Percentiles rank a stretch among this genome's conserved stretches.
phyloP scores from a whole-genome alignment of 208 protist species.

The Leptomonas pyrrhocoris region DNA sequence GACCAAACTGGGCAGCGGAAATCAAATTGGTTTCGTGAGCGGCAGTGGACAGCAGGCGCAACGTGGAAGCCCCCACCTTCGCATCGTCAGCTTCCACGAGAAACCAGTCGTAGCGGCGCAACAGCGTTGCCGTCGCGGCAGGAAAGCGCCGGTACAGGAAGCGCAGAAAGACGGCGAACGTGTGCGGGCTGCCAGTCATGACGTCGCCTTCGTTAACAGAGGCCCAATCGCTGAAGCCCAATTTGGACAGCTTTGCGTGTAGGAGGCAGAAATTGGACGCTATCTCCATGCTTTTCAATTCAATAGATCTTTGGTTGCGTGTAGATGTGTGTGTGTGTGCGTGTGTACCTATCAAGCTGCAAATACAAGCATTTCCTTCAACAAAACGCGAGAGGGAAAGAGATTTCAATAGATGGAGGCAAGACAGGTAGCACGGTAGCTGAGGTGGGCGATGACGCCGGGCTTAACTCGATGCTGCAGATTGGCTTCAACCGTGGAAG shows the following conservation, averaged over 20 bases:
- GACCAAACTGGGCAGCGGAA: slow-evolving; percentile 35
- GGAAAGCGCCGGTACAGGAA: slow-evolving; percentile 49
- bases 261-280: slow-evolving; percentile 36
- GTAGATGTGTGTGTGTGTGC: neutral
- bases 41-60: slow-evolving; percentile 36
- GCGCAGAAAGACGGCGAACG: slow-evolving; percentile 49
- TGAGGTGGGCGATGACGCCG: too few species aligned
- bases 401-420: too few species aligned
- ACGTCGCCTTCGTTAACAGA: slow-evolving; percentile 45
- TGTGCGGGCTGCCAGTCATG: slow-evolving; percentile 44
- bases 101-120: slow-evolving; percentile 53
- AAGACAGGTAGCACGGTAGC: too few species aligned
- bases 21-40: slow-evolving; percentile 17
- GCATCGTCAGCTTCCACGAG: slow-evolving; percentile 46
- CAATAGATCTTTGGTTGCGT: neutral
- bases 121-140: slow-evolving; percentile 23
- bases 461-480: too few species aligned
- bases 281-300: slow-evolving; percentile 24
- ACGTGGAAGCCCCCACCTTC: slow-evolving; percentile 24
- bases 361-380: too few species aligned
- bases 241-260: slow-evolving; percentile 44
- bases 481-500: too few species aligned
- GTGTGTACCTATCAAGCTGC: too few species aligned
- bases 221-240: slow-evolving; percentile 50
- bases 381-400: too few species aligned